phyloP scores from a whole-genome alignment of 148 eudicot species.

The Pharnaceum exiguum region DNA sequence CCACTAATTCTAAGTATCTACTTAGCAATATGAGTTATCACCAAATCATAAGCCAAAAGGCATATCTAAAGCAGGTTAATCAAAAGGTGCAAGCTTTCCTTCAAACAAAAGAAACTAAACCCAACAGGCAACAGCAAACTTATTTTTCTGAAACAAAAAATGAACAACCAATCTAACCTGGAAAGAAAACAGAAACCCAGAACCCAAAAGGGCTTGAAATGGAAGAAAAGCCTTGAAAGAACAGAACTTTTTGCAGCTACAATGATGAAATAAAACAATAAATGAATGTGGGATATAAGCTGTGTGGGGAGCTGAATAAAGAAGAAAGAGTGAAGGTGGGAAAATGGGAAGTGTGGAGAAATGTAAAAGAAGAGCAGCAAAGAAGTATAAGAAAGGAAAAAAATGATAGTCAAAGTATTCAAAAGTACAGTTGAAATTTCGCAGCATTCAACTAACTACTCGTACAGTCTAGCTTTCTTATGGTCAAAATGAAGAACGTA shows the following conservation, averaged over 20 bases:
- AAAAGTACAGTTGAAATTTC: background rate
- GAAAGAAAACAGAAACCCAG: constrained; percentile 5
- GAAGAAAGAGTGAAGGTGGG: background rate
- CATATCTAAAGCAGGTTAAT: background rate
- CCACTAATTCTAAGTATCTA: background rate
- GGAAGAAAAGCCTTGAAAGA: constrained; percentile 1
- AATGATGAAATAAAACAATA: constrained; percentile 1
- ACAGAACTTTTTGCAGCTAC: constrained; percentile 4
- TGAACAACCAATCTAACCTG: constrained; percentile 23
- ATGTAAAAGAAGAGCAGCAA: background rate
- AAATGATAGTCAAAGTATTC: constrained; percentile 10
- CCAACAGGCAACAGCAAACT: no score
- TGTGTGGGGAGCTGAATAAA: constrained; percentile 11
- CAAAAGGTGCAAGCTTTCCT: background rate
- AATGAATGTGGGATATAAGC: background rate
- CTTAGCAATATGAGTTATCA: background rate
- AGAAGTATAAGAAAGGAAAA: background rate
- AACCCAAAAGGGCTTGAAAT: background rate
- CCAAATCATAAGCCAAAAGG: background rate
- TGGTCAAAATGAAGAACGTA: constrained; percentile 23
- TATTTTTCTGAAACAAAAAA: background rate
- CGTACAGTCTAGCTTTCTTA: constrained; percentile 8
- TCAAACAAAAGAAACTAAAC: background rate
- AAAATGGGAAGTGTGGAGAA: background rate
- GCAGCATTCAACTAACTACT: background rate